These are phyloP conservation scores for Penicillium cinerascens DNA, from an alignment of 495 filamentous ascomycete genomes.

Conservation along the genomic window DNA sequence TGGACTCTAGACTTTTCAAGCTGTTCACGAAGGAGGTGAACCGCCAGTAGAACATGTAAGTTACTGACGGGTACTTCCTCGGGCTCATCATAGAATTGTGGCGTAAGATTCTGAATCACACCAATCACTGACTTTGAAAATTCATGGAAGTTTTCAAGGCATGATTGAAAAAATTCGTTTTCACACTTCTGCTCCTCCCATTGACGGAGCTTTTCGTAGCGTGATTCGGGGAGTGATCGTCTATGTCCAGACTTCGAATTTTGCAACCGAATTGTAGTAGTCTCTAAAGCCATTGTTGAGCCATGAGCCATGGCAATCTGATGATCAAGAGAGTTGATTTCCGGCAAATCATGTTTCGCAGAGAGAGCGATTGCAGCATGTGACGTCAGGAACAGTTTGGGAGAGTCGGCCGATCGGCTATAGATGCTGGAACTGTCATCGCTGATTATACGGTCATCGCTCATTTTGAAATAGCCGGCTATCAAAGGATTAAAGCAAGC, in stretches of 20 bases:
- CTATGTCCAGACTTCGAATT: neutral
- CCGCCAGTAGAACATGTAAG: neutral
- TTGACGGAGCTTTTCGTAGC: neutral
- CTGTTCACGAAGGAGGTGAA: neutral
- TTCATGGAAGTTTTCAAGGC: neutral
- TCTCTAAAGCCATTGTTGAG: slow-evolving; percentile 9
- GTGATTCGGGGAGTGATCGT: neutral
- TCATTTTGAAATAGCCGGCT: too few relatives aligned
- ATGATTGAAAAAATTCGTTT: slow-evolving; percentile 3
- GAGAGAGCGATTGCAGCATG: neutral
- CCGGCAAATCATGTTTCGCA: slow-evolving; percentile 1
- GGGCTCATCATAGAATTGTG: slow-evolving; percentile 1
- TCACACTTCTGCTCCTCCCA: slow-evolving; percentile 1
- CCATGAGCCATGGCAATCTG: slow-evolving; percentile 6
- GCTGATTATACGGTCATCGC: too few relatives aligned
- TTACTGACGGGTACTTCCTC: neutral
- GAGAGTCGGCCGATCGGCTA: slow-evolving; percentile 1
- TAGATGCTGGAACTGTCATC: slow-evolving; percentile 6
- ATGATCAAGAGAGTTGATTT: slow-evolving; percentile 9
- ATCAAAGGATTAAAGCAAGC: too few relatives aligned
- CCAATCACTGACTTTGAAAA: neutral
- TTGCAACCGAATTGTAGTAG: neutral
- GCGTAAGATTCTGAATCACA: neutral
- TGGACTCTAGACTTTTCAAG: slow-evolving; percentile 1
- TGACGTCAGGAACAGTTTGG: neutral